Conservation (phyloP, 2,329 filamentous ascomycete species). For the Aureobasidium lini region DNA sequence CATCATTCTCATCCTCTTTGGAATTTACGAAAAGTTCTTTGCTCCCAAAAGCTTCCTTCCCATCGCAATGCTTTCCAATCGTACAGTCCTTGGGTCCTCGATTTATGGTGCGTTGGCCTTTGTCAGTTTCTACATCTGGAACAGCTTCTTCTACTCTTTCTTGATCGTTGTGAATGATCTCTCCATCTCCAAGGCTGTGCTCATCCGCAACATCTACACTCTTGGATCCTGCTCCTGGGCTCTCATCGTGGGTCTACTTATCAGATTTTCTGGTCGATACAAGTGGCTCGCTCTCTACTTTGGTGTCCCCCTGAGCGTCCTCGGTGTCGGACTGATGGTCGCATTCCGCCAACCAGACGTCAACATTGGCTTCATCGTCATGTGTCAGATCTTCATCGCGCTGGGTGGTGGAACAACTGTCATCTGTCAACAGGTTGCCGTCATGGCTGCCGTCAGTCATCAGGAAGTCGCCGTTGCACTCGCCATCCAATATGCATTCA, state of each 20-base stretch:
- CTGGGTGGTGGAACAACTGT: constrained; percentile 23
- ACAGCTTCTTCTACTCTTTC: constrained; percentile 34
- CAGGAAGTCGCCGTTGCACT: constrained; percentile 53
- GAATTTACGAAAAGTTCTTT: constrained; percentile 32
- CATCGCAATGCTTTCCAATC: constrained; percentile 40
- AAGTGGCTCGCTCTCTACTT: constrained; percentile 27
- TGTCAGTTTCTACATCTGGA: constrained; percentile 29
- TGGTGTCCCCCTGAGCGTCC: constrained; percentile 26
- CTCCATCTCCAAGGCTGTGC: constrained; percentile 25
- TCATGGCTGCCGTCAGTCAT: constrained; percentile 29
- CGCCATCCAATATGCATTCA: constrained; percentile 53
- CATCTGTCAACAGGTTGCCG: constrained; percentile 28
- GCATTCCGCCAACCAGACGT: constrained; percentile 27
- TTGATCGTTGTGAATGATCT: constrained; percentile 33
- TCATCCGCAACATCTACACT: constrained; percentile 33
- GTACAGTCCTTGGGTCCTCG: constrained; percentile 46
- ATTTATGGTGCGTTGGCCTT: constrained; percentile 35
- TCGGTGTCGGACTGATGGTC: constrained; percentile 27
- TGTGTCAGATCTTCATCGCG: constrained; percentile 34
- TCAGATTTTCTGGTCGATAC: constrained; percentile 28
- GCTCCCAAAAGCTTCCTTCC: constrained; percentile 35
- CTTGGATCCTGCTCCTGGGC: constrained; percentile 24
- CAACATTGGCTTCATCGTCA: constrained; percentile 31
- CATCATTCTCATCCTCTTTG: constrained; percentile 31
- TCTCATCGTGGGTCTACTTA: constrained; percentile 24